Conservation (phyloP, 164 flowering plant species). For the Dillenia suffruticosa region DNA sequence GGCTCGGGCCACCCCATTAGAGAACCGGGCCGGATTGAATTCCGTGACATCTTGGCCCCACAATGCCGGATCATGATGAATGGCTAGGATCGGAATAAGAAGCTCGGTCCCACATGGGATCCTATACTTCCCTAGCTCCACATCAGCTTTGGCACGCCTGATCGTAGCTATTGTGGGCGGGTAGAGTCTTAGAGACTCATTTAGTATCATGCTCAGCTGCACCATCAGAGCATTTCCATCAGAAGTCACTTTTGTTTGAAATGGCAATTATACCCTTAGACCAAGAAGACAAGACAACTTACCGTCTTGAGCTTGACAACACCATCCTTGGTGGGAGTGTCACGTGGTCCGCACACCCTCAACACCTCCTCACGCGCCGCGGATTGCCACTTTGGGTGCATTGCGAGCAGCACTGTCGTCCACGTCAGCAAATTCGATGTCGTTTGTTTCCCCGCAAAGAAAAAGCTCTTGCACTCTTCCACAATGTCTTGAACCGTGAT, state of each 20-base stretch:
- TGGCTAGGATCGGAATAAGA: slow-evolving; percentile 81
- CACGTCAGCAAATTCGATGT: slow-evolving; percentile 95
- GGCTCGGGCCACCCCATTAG: slow-evolving; percentile 72
- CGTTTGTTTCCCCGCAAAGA: slow-evolving; percentile 96
- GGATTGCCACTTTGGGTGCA: slow-evolving; percentile 95
- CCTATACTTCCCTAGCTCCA: slow-evolving; percentile 61
- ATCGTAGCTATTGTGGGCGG: slow-evolving; percentile 87
- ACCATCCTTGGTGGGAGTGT: slow-evolving; percentile 66
- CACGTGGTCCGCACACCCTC: slow-evolving; percentile 78
- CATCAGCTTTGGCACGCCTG: slow-evolving; percentile 72
- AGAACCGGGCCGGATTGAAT: slow-evolving; percentile 82
- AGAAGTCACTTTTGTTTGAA: too few species aligned
- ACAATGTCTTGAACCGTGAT: slow-evolving; percentile 71
- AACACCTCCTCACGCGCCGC: slow-evolving; percentile 90
- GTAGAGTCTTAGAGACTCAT: slow-evolving; percentile 79
- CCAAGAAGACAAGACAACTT: slow-evolving; percentile 5
- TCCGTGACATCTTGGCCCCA: slow-evolving; percentile 87
- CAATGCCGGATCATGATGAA: slow-evolving; percentile 77
- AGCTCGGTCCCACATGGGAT: slow-evolving; percentile 85
- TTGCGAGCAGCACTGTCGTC: slow-evolving; percentile 83
- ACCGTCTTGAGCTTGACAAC: slow-evolving; percentile 82
- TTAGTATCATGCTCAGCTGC: slow-evolving; percentile 87
- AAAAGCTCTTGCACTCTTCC: slow-evolving; percentile 94
- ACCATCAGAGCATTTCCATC: not conserved
- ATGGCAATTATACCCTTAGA: not conserved